Base-by-base conservation (phyloP, 2,329 filamentous ascomycete species). In the Pseudocercospora eumusae region DNA sequence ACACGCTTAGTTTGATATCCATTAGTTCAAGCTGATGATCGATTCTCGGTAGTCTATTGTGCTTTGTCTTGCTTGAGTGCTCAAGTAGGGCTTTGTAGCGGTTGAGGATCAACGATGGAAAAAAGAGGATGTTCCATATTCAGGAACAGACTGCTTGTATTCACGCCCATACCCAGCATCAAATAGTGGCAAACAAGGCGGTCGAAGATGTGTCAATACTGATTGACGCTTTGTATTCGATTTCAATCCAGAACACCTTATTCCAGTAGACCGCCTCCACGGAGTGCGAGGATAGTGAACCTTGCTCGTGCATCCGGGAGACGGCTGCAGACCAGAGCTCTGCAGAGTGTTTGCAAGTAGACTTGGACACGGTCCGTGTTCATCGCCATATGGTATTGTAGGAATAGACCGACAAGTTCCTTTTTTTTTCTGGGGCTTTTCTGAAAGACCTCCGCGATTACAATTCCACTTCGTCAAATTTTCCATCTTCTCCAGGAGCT, bases 401-500 rank as follows among this genome's bases (percentile, higher is more conserved):
- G 36, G 4, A 2, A 18, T 40, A 40, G 15, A 15, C 13, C 36
- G 15, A 40, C 15, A 40, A 40, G 15, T 8, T 40, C 4, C 36
- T 40, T 8, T 18, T 40, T 40, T 18, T n/a, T 18, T n/a, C 5
- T 8, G 15, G 7, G n/a, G 15, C n/a, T 8, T 40, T 18, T 40
- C 36, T 40, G 15, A 6, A 40, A 40, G 3, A 8, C 7, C 5
- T 40, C 36, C 15, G 36, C 36, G 15, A 27, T 60, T 64, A 67
- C 25, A 67, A 44, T 50, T 67, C 63, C 23, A 73, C 70, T 56
- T 75, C 71, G 47, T 67, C 68, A 56, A 73, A 70, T 23, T 71
- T 64, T 33, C 70, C 56, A 56, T 70, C 58, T 65, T 71, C 68
- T 59, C 62, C 66, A 45, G 61, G 60, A 21, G 55, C 59, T 11